These are phyloP conservation scores for Colletotrichum brevisporum DNA, from an alignment of 2,329 filamentous ascomycete genomes.

Conservation along the genomic window DNA sequence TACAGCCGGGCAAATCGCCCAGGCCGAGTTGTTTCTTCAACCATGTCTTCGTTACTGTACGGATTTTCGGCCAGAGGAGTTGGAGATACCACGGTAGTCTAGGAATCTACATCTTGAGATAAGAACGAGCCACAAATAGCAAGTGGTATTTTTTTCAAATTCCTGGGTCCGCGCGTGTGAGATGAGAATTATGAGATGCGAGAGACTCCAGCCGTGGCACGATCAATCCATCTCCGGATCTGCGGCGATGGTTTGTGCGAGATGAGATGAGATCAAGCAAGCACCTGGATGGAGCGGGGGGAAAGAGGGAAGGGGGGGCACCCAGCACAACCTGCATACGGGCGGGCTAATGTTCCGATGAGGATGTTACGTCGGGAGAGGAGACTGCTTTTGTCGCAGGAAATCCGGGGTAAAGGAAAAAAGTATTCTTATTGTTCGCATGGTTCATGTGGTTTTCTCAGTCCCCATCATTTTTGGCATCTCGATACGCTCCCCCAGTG, in stretches of 20 bases:
- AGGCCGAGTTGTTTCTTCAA: neutral
- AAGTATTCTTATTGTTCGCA: neutral
- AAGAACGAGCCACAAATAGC: constrained; percentile 19
- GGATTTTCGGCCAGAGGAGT: constrained; percentile 27
- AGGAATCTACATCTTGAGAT: constrained; percentile 18
- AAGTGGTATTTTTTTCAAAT: constrained; percentile 11
- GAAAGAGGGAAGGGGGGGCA: neutral
- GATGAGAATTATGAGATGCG: neutral
- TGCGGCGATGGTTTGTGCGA: neutral
- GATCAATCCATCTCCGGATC: neutral
- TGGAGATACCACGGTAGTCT: constrained; percentile 38
- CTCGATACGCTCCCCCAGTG: too few relatives aligned
- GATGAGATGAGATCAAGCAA: neutral
- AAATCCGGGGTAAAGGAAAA: neutral
- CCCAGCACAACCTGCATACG: constrained; percentile 2
- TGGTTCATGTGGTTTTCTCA: neutral
- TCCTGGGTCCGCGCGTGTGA: neutral
- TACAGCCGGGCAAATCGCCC: constrained; percentile 16
- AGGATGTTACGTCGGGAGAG: constrained; percentile 1
- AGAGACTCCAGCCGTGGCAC: neutral
- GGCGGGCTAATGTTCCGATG: constrained; percentile 1
- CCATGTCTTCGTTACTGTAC: constrained; percentile 10
- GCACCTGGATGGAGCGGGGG: neutral
- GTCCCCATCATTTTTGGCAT: too few relatives aligned
- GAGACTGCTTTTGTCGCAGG: neutral